phyloP scores from a whole-genome alignment of 2,329 filamentous ascomycete species.

The Penicillium paneum region DNA sequence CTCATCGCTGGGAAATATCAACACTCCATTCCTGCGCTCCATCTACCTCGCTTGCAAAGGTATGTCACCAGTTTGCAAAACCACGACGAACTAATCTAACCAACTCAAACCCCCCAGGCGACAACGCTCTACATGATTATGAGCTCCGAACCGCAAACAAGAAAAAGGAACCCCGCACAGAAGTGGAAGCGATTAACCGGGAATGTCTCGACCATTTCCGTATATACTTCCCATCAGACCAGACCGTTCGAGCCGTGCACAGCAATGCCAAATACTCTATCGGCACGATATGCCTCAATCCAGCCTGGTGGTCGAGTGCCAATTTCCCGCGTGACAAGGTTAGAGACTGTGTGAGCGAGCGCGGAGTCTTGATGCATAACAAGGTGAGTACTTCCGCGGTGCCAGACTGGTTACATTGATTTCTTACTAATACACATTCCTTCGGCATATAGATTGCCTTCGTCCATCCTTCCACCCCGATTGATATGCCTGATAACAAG shows the following conservation, averaged over 20 bases:
- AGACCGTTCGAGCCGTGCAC: constrained; percentile 66
- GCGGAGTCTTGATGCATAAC: constrained; percentile 79
- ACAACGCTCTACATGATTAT: constrained; percentile 47
- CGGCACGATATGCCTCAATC: constrained; percentile 78
- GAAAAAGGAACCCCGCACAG: constrained; percentile 35
- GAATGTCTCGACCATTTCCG: constrained; percentile 56
- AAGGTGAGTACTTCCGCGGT: constrained; percentile 59
- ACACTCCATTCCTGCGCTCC: constrained; percentile 60
- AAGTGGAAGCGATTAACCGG: constrained; percentile 25
- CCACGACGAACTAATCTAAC: background rate
- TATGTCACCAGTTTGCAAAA: constrained; percentile 18
- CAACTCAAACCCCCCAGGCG: constrained; percentile 34
- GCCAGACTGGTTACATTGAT: background rate
- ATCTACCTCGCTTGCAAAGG: constrained; percentile 60
- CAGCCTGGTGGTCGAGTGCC: constrained; percentile 66
- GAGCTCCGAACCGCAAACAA: constrained; percentile 38
- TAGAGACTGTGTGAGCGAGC: constrained; percentile 69
- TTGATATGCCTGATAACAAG: constrained; percentile 15
- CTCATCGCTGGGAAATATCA: constrained; percentile 78
- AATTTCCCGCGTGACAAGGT: constrained; percentile 71
- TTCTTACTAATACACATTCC: background rate
- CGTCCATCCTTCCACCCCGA: constrained; percentile 22
- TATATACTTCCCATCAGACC: constrained; percentile 75
- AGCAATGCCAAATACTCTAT: constrained; percentile 40
- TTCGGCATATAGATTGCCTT: constrained; percentile 20